Percentiles rank a stretch among this genome's conserved stretches.
These are phyloP conservation scores for Boletus vinaceobasis DNA, from an alignment of 768 basidiomycete species.

Conservation along the genomic window DNA sequence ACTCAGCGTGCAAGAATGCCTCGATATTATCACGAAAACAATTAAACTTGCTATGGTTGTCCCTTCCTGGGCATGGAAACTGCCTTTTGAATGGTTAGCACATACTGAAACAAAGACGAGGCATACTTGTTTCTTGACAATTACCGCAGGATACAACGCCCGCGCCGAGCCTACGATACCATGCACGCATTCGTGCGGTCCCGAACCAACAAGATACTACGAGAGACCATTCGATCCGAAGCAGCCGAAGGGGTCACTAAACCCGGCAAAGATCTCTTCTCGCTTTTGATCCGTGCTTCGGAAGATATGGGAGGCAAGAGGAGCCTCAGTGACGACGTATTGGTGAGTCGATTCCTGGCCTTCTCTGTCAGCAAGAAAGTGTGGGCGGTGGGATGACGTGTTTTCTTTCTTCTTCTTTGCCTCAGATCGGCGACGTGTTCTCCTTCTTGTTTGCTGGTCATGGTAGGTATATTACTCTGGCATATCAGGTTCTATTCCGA, in stretches of 20 bases:
- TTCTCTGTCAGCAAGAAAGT: not conserved
- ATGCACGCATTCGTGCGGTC: conserved; percentile 17
- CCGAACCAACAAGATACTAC: conserved; percentile 7
- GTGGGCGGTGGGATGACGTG: not conserved
- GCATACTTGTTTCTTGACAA: not conserved
- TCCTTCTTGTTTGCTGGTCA: conserved; percentile 55
- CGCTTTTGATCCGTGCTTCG: conserved; percentile 15
- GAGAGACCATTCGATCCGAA: conserved; percentile 2
- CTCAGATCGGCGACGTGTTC: conserved; percentile 50
- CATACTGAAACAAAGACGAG: not conserved
- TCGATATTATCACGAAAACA: conserved; percentile 4
- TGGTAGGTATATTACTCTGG: conserved; percentile 30
- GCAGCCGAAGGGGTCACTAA: not conserved
- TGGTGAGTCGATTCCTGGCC: conserved; percentile 3
- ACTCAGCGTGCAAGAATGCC: conserved; percentile 7
- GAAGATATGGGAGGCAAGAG: conserved; percentile 15
- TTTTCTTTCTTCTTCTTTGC: not conserved
- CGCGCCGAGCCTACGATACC: conserved; percentile 17
- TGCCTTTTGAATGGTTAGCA: conserved; percentile 16
- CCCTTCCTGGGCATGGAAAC: conserved; percentile 21
- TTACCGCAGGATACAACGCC: conserved; percentile 12
- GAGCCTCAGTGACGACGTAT: conserved; percentile 12
- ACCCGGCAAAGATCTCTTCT: conserved; percentile 10
- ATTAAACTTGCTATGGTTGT: not conserved
- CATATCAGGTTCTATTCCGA: not conserved